Conservation (phyloP, 139 green algal genomes). For the Pleodorina starrii region DNA sequence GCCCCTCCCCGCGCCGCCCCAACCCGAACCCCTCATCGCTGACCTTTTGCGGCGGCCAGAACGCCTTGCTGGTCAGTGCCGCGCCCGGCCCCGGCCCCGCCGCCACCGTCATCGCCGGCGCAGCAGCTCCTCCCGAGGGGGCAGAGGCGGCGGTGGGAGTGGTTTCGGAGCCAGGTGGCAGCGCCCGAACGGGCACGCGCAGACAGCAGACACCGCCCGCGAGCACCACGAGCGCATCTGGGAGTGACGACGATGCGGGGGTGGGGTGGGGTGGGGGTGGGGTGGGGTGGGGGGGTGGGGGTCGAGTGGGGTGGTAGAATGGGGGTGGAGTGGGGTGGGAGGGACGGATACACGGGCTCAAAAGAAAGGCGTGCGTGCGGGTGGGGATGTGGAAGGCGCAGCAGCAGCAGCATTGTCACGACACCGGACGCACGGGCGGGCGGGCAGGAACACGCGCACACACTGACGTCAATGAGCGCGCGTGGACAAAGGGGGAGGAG, state of each 20-base stretch:
- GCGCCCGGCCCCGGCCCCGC: background rate
- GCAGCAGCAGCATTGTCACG: too few relatives aligned
- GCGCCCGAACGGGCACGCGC: constrained; percentile 16
- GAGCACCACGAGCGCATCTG: constrained; percentile 33
- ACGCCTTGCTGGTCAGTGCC: background rate
- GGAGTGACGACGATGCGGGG: background rate
- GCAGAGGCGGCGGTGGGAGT: too few relatives aligned
- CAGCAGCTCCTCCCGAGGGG: background rate
- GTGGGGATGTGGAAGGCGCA: too few relatives aligned
- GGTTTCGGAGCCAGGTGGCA: background rate
- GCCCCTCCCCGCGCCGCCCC: too few relatives aligned
- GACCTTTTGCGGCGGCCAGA: constrained; percentile 30
- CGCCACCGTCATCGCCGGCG: background rate
- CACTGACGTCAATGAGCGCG: too few relatives aligned
- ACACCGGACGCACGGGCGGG: too few relatives aligned
- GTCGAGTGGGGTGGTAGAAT: too few relatives aligned
- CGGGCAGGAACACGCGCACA: too few relatives aligned
- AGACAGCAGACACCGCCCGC: background rate
- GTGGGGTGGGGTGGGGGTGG: background rate
- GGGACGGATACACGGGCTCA: background rate
- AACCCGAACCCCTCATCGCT: too few relatives aligned
- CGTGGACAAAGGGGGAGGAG: too few relatives aligned
- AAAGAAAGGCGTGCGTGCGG: too few relatives aligned
- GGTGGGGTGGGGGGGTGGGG: background rate
- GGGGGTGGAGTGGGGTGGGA: too few relatives aligned